A percentile compares a stretch with the other conserved stretches of the same genome.
These are phyloP conservation scores for Ceratocystis smalleyi DNA, from an alignment of 2,329 filamentous ascomycete species.

Conservation along the genomic window DNA sequence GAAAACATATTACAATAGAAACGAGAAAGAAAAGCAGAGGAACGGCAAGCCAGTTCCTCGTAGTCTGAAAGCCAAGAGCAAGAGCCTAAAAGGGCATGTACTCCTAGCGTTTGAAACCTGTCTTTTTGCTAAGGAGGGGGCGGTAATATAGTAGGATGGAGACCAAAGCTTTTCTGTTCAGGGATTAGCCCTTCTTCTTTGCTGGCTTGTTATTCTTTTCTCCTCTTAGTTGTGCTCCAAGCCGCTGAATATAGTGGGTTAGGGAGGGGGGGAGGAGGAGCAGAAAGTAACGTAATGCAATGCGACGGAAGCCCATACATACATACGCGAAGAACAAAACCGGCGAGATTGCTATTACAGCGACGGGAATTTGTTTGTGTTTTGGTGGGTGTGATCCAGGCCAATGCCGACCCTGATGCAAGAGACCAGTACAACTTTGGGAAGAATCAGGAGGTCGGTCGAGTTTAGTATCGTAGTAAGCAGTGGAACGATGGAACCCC, in stretches of 20 bases:
- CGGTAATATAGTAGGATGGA: constrained; percentile 4
- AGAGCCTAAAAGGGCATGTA: not conserved
- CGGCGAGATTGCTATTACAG: not conserved
- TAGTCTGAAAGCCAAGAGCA: not conserved
- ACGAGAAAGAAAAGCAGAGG: not conserved
- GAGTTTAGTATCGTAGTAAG: not conserved
- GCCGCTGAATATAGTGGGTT: not conserved
- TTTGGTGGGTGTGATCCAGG: not conserved
- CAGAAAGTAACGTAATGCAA: not conserved
- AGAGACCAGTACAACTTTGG: not conserved
- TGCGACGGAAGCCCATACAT: not conserved
- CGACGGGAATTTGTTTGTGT: not conserved
- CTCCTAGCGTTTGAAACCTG: constrained; percentile 6
- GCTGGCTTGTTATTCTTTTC: not conserved
- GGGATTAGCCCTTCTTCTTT: not conserved
- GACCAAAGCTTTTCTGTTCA: constrained; percentile 3
- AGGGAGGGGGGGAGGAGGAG: not conserved
- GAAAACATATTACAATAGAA: not conserved
- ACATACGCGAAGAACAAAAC: not conserved
- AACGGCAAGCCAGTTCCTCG: not conserved
- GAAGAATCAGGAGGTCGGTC: constrained; percentile 2
- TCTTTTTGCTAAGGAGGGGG: constrained; percentile 1
- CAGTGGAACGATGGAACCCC: not conserved
- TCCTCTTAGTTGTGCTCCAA: not conserved
- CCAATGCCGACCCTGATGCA: not conserved